A percentile compares a stretch with the other conserved stretches of the same genome.
phyloP scores from a whole-genome alignment of 2,329 filamentous ascomycete genomes.

The Meredithiella fracta region DNA sequence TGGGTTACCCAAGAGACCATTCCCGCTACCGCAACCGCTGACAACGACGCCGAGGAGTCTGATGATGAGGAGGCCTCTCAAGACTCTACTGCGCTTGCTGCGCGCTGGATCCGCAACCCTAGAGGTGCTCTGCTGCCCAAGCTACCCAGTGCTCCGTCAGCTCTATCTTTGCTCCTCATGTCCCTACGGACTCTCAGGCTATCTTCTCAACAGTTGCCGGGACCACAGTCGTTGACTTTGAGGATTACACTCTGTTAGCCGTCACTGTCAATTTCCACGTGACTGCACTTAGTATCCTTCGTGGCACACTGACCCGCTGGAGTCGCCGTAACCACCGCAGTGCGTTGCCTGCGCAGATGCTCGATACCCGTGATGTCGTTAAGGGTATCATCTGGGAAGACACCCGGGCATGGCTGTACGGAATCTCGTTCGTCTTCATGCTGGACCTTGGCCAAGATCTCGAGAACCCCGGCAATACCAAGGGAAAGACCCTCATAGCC shows the following conservation, averaged over 20 bases:
- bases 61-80: conserved; percentile 21
- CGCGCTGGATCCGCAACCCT: conserved; percentile 58
- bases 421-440: conserved; percentile 78
- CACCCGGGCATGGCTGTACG: conserved; percentile 70
- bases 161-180: conserved; percentile 50
- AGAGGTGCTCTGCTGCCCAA: conserved; percentile 52
- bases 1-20: conserved; percentile 50
- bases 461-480: conserved; percentile 21
- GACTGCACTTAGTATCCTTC: conserved; percentile 62
- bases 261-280: conserved; percentile 43
- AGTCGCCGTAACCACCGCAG: conserved; percentile 65
- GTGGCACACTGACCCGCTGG: conserved; percentile 69
- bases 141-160: conserved; percentile 45
- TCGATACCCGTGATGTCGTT: conserved; percentile 57
- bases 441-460: conserved; percentile 67
- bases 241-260: conserved; percentile 36
- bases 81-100: conserved; percentile 27
- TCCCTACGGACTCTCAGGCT: conserved; percentile 21
- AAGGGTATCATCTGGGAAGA: conserved; percentile 79
- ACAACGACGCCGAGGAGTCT: conserved; percentile 18
- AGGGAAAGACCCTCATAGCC: conserved; percentile 20
- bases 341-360: conserved; percentile 58
- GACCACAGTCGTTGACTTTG: conserved; percentile 18
- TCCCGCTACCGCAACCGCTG: conserved; percentile 20
- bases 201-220: conserved; percentile 15